phyloP scores from a whole-genome alignment of 2,329 filamentous ascomycete species.

The Aspergillus versicolor region DNA sequence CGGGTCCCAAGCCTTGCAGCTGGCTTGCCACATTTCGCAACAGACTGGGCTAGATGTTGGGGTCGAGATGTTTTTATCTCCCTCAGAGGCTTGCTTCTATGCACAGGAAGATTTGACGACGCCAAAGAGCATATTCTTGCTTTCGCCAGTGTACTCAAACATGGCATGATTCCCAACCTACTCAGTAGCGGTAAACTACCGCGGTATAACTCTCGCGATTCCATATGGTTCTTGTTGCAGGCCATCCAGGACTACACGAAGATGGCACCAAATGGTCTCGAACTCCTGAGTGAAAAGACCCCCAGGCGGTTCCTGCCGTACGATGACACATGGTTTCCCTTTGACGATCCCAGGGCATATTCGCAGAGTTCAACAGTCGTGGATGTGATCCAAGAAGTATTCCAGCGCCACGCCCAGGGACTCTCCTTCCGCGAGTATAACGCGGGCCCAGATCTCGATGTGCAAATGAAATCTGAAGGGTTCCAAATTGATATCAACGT shows the following conservation, averaged over 20 bases:
- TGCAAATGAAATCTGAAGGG: slow-evolving; percentile 87
- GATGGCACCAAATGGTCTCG: slow-evolving; percentile 73
- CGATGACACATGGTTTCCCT: slow-evolving; percentile 90
- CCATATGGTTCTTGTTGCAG: slow-evolving; percentile 97
- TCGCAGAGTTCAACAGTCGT: slow-evolving; percentile 78
- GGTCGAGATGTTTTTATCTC: slow-evolving; percentile 97
- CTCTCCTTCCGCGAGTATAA: slow-evolving; percentile 94
- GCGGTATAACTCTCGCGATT: slow-evolving; percentile 93
- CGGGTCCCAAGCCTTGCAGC: slow-evolving; percentile 84
- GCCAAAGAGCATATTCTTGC: slow-evolving; percentile 92
- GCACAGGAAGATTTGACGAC: slow-evolving; percentile 82
- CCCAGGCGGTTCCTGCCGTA: slow-evolving; percentile 88
- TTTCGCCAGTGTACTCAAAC: slow-evolving; percentile 94
- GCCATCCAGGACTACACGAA: slow-evolving; percentile 90
- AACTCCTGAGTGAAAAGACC: slow-evolving; percentile 73
- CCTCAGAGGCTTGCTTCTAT: slow-evolving; percentile 84
- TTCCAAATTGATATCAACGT: slow-evolving; percentile 90
- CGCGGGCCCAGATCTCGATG: slow-evolving; percentile 81
- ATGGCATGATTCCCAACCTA: slow-evolving; percentile 97
- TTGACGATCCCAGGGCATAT: slow-evolving; percentile 80
- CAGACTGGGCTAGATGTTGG: slow-evolving; percentile 95
- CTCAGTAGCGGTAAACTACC: slow-evolving; percentile 81
- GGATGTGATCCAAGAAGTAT: slow-evolving; percentile 87
- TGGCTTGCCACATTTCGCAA: slow-evolving; percentile 89
- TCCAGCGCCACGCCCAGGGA: slow-evolving; percentile 87